Conservation (phyloP, 805 yeast genomes). For the Teunomyces gatunensis region DNA sequence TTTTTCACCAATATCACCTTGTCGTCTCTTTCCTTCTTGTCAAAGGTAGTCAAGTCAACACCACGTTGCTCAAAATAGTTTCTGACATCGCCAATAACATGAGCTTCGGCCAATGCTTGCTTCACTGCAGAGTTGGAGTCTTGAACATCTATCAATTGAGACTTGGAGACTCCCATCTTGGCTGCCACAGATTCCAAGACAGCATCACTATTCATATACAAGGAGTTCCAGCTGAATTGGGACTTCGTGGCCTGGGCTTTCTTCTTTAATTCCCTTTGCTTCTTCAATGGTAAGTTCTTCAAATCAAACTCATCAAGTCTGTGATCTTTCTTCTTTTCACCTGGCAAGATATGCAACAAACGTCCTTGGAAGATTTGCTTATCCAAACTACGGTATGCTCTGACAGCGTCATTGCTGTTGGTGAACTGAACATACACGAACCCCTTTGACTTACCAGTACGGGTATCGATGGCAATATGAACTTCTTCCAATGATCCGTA, state of each 20-base stretch:
- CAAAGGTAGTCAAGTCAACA: constrained; percentile 75
- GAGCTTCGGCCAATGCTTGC: constrained; percentile 96
- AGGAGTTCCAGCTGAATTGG: constrained; percentile 93
- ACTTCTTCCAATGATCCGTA: constrained; percentile 84
- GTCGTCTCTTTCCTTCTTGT: constrained; percentile 70
- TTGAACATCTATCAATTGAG: constrained; percentile 84
- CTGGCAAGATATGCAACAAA: constrained; percentile 84
- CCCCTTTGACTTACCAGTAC: constrained; percentile 90
- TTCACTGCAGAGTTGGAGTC: constrained; percentile 87
- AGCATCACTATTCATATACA: constrained; percentile 88
- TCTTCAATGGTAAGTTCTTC: constrained; percentile 87
- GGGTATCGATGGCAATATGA: constrained; percentile 86
- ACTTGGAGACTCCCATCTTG: constrained; percentile 76
- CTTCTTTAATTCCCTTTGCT: constrained; percentile 80
- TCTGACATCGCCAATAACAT: constrained; percentile 88
- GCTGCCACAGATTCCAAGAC: constrained; percentile 86
- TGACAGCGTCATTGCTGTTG: constrained; percentile 68
- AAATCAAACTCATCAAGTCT: constrained; percentile 86
- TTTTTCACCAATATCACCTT: constrained; percentile 80
- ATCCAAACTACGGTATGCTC: constrained; percentile 73
- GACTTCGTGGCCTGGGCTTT: constrained; percentile 81
- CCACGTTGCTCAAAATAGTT: constrained; percentile 82
- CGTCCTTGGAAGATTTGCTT: constrained; percentile 94
- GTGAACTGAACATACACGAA: constrained; percentile 79
- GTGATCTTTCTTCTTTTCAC: constrained; percentile 76